Evolutionary conservation across 2,329 filamentous ascomycete species (phyloP).

Genomic region (Tolypocladium ovalisporum): DNA sequence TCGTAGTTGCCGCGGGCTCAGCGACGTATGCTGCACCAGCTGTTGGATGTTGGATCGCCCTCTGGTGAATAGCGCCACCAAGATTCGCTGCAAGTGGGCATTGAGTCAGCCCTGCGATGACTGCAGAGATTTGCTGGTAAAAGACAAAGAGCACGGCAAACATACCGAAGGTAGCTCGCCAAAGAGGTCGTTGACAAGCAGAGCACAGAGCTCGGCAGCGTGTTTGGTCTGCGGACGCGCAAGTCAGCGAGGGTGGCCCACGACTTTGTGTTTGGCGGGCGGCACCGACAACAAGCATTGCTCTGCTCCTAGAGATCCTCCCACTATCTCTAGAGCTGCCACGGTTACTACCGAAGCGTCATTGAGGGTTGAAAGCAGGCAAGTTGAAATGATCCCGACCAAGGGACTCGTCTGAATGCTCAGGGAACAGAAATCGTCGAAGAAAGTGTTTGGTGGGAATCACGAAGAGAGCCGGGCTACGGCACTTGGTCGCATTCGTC

Average conservation of each 20-base stretch:
- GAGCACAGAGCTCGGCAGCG: conserved; percentile 77
- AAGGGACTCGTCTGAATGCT: background rate
- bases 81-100: conserved; percentile 58
- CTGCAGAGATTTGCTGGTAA: background rate
- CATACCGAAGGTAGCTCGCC: conserved; percentile 83
- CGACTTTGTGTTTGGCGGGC: conserved; percentile 8
- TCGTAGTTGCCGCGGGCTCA: conserved; percentile 65
- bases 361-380: conserved; percentile 31
- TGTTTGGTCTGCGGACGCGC: conserved; percentile 49
- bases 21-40: conserved; percentile 59
- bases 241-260: conserved; percentile 12
- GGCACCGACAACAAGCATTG: conserved; percentile 40
- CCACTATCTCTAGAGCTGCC: conserved; percentile 68
- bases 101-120: conserved; percentile 15
- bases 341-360: conserved; percentile 57
- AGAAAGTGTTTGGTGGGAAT: background rate
- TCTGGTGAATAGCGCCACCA: conserved; percentile 64
- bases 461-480: background rate
- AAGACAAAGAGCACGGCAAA: conserved; percentile 4
- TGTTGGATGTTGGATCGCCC: conserved; percentile 65
- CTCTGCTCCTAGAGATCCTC: conserved; percentile 66
- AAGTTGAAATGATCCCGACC: background rate
- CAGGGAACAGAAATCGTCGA: background rate
- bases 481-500: conserved; percentile 5
- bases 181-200: conserved; percentile 80